These are phyloP conservation scores for Penicillium tannophilum DNA, from an alignment of 495 filamentous ascomycete species.

Conservation along the genomic window DNA sequence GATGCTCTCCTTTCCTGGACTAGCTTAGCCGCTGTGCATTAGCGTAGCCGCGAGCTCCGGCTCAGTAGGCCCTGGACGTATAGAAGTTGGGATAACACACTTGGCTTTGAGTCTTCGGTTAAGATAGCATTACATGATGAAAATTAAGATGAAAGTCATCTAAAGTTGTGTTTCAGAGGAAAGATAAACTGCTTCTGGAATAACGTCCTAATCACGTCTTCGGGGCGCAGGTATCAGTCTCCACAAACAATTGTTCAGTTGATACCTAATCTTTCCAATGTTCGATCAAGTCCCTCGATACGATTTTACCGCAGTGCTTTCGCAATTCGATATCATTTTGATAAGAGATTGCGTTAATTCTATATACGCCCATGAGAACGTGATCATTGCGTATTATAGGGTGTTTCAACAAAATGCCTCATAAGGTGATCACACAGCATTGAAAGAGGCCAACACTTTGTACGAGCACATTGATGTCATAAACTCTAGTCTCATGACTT, in stretches of 20 bases:
- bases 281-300: neutral
- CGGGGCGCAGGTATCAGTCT: too few relatives aligned
- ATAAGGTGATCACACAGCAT: neutral
- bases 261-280: neutral
- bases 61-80: neutral
- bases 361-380: neutral
- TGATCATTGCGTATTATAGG: neutral
- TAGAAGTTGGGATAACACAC: neutral
- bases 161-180: neutral
- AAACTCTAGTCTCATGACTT: neutral
- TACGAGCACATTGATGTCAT: neutral
- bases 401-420: neutral
- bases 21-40: slow-evolving; percentile 18
- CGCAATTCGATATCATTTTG: neutral
- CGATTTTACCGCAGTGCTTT: neutral
- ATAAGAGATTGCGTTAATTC: neutral
- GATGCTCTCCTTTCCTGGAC: slow-evolving; percentile 5
- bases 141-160: neutral
- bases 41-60: slow-evolving; percentile 6
- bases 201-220: neutral
- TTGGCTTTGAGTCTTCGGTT: neutral
- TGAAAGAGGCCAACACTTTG: neutral
- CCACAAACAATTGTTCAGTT: neutral
- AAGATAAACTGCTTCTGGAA: neutral
- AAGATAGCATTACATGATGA: neutral